Conservation (phyloP, 2,329 filamentous ascomycete species). For the Epicoccum sorghinum region DNA sequence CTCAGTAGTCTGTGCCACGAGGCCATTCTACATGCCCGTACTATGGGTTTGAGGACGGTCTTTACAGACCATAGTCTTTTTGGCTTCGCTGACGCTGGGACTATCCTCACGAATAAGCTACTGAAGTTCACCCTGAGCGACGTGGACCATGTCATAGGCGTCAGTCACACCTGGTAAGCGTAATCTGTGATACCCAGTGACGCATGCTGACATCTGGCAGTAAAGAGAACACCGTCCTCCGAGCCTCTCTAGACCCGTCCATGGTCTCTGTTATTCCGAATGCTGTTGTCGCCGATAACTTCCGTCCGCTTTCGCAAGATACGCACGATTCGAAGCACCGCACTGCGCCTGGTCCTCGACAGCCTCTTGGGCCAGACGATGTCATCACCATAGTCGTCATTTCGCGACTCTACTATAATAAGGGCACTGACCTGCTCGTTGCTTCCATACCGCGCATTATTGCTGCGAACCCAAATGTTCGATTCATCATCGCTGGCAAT, state of each 20-base stretch:
- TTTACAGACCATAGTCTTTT: conserved; percentile 98
- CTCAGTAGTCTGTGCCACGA: conserved; percentile 93
- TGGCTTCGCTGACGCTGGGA: conserved; percentile 94
- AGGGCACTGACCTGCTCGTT: conserved; percentile 95
- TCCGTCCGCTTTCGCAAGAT: conserved; percentile 69
- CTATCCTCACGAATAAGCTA: conserved; percentile 95
- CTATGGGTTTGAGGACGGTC: conserved; percentile 94
- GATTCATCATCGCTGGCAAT: conserved; percentile 94
- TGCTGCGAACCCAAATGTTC: conserved; percentile 86
- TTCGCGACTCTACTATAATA: conserved; percentile 97
- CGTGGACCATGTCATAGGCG: conserved; percentile 97
- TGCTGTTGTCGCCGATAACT: conserved; percentile 95
- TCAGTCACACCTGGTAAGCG: conserved; percentile 90
- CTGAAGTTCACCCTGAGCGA: conserved; percentile 96
- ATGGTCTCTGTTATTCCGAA: conserved; percentile 99
- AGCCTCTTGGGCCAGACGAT: conserved; percentile 78
- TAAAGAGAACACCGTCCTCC: conserved; percentile 96
- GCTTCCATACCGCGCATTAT: conserved; percentile 93
- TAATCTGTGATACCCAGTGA: too few relatives aligned
- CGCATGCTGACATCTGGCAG: conserved; percentile 53
- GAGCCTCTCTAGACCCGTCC: conserved; percentile 90
- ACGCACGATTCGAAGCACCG: conserved; percentile 26
- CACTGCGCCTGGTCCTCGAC: conserved; percentile 61
- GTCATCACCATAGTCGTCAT: conserved; percentile 96
- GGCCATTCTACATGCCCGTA: conserved; percentile 90